A percentile compares a stretch with the other conserved stretches of the same genome.
Evolutionary conservation across 441 rosid species (phyloP).

Genomic region (Erysimum pusillum): DNA sequence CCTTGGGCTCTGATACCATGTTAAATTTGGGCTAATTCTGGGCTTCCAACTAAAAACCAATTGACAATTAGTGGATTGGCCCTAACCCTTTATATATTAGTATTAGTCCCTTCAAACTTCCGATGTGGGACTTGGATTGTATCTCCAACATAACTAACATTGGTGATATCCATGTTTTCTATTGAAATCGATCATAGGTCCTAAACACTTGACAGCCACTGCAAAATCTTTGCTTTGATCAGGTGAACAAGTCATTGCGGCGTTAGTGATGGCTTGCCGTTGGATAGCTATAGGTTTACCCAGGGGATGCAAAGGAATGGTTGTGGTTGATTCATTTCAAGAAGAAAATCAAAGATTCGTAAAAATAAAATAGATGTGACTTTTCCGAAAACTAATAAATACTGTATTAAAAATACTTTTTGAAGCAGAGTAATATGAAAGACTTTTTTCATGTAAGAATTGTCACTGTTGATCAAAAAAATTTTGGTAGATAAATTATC

Average conservation of each 20-base stretch:
- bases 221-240: neutral
- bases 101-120: too few species aligned
- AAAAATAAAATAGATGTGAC: neutral
- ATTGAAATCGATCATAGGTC: neutral
- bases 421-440: neutral
- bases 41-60: too few species aligned
- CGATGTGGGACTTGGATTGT: too few species aligned
- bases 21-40: too few species aligned
- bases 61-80: too few species aligned
- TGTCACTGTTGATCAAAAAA: slow-evolving; percentile 2
- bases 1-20: too few species aligned
- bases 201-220: neutral
- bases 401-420: too few species aligned
- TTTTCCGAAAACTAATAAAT: too few species aligned
- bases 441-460: neutral
- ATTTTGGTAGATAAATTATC: neutral
- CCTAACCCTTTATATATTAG: too few species aligned
- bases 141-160: too few species aligned
- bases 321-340: neutral
- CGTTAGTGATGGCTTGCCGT: neutral
- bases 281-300: neutral
- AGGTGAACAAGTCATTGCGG: neutral
- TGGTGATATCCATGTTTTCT: too few species aligned
- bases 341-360: neutral
- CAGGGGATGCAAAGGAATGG: neutral